Evolutionary conservation across 345 rosid genomes (phyloP).

Genomic region (Conringia planisiliqua): DNA sequence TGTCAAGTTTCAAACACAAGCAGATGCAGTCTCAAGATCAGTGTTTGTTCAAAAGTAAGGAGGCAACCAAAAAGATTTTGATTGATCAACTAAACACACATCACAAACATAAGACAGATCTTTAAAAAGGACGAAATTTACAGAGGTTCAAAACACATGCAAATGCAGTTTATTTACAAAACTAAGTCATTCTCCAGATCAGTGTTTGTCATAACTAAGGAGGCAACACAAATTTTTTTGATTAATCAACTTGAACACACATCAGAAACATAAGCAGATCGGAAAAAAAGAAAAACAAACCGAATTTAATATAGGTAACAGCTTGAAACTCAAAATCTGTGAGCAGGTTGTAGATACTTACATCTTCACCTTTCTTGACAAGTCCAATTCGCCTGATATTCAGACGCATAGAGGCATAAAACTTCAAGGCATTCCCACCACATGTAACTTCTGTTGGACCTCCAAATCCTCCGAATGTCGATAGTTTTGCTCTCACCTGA

Average conservation of each 20-base stretch:
- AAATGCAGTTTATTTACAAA: neutral
- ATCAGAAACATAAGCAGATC: neutral
- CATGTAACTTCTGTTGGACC: constrained; percentile 96
- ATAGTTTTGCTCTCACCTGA: constrained; percentile 85
- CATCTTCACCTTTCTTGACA: constrained; percentile 94
- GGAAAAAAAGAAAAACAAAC: neutral
- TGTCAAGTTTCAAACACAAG: neutral
- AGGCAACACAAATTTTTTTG: neutral
- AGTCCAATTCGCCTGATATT: constrained; percentile 65
- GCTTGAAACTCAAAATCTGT: neutral
- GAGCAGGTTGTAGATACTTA: constrained; percentile 21
- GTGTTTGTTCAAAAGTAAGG: neutral
- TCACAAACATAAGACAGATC: neutral
- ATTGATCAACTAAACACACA: neutral
- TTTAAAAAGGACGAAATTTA: neutral
- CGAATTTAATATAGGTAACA: neutral
- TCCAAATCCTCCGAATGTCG: constrained; percentile 91
- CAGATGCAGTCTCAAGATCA: constrained; percentile 7
- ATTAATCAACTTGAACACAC: neutral
- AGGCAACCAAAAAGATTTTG: neutral
- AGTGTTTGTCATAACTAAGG: neutral
- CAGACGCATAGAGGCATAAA: constrained; percentile 93
- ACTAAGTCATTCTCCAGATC: neutral
- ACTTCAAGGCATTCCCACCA: constrained; percentile 98
- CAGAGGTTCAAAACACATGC: neutral